phyloP scores from a whole-genome alignment of 768 basidiomycete species.

The Lentinula sp. region DNA sequence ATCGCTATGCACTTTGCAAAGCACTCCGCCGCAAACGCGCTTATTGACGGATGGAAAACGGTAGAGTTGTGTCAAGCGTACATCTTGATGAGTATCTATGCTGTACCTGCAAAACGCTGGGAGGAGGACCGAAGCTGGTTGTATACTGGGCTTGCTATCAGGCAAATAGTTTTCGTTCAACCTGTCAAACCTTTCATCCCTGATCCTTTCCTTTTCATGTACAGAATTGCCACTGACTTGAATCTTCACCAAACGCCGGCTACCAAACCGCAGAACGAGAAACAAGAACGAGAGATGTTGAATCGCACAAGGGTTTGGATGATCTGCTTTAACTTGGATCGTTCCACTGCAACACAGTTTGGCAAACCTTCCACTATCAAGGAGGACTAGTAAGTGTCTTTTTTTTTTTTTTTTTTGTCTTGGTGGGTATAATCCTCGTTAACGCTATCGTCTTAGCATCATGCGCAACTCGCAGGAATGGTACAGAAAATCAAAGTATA shows the following conservation, averaged over 20 bases:
- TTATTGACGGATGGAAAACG: conserved; percentile 79
- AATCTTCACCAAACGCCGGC: conserved; percentile 70
- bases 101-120: conserved; percentile 76
- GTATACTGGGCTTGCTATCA: conserved; percentile 81
- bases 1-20: conserved; percentile 89
- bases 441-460: conserved; percentile 30
- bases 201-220: neutral
- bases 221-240: conserved; percentile 80
- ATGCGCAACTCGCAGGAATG: conserved; percentile 68
- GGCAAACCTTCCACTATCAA: conserved; percentile 87
- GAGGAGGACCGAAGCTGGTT: conserved; percentile 90
- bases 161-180: conserved; percentile 28
- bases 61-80: conserved; percentile 91
- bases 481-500: conserved; percentile 67
- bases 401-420: neutral
- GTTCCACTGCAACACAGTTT: conserved; percentile 82
- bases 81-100: conserved; percentile 78
- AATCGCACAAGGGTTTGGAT: conserved; percentile 88
- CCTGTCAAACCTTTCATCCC: neutral
- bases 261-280: conserved; percentile 62
- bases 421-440: neutral
- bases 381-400: conserved; percentile 61
- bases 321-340: conserved; percentile 85
- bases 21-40: conserved; percentile 71
- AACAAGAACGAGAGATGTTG: conserved; percentile 73